phyloP scores from a whole-genome alignment of 495 filamentous ascomycete species.

The Aspergillus sparsus region DNA sequence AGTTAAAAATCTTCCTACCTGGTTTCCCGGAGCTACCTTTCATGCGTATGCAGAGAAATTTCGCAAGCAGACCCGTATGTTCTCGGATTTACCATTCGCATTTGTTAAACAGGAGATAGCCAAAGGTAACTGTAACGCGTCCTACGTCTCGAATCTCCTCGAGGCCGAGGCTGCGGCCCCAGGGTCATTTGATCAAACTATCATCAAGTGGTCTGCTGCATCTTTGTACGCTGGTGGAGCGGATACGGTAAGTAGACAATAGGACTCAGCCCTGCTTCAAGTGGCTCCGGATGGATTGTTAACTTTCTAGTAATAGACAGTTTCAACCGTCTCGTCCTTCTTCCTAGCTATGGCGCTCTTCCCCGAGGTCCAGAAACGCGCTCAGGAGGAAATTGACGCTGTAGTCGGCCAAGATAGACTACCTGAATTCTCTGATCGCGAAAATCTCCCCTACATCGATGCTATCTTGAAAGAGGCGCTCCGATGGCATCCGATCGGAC shows the following conservation, averaged over 20 bases:
- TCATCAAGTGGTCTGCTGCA: slow-evolving; percentile 50
- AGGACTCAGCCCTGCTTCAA: too few species aligned
- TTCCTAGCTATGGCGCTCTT: slow-evolving; percentile 50
- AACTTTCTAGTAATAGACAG: slow-evolving; percentile 20
- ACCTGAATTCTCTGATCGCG: slow-evolving; percentile 30
- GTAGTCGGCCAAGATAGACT: slow-evolving; percentile 42
- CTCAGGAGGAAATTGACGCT: slow-evolving; percentile 59
- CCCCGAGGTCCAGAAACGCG: slow-evolving; percentile 53
- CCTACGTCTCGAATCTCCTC: slow-evolving; percentile 41
- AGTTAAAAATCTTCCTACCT: slow-evolving; percentile 40
- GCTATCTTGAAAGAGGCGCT: slow-evolving; percentile 46
- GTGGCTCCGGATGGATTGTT: too few species aligned
- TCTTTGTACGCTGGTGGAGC: slow-evolving; percentile 58
- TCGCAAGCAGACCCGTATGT: slow-evolving; percentile 23
- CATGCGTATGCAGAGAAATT: slow-evolving; percentile 37
- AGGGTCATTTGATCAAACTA: slow-evolving; percentile 30
- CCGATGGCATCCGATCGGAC: slow-evolving; percentile 46
- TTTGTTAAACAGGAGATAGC: slow-evolving; percentile 51
- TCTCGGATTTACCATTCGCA: slow-evolving; percentile 38
- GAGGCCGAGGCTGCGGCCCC: slow-evolving; percentile 23
- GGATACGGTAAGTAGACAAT: slow-evolving; percentile 42
- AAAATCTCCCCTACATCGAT: slow-evolving; percentile 43
- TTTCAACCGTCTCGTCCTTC: slow-evolving; percentile 37
- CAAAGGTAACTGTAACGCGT: slow-evolving; percentile 29
- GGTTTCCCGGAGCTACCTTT: slow-evolving; percentile 51